Base-by-base conservation (phyloP, 2,329 filamentous ascomycete genomes). In the Chrysoporthe puriensis region DNA sequence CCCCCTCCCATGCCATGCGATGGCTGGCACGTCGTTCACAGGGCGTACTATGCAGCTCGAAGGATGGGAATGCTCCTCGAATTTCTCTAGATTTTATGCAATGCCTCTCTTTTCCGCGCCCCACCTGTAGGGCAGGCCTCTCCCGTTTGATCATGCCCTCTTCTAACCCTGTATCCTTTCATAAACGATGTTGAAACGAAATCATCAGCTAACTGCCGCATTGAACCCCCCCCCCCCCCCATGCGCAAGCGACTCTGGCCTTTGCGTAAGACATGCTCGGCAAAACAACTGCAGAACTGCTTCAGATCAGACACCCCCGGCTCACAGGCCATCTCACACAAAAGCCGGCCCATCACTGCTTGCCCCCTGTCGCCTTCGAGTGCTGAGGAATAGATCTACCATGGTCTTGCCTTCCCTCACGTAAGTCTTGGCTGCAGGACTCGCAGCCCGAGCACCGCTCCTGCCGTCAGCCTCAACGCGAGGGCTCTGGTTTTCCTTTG, bases 311-410 rank as follows among this genome's bases (percentile, higher is more conserved):
- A 50, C 46, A 7, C n/a, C 8, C 16, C 2, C 44, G 7, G n/a
- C 42, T 16, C 21, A 43, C 57, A 43, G 14, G 14, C 32, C 56
- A 2, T 54, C 11, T 69, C 58, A 70, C 16, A 70, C 11, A 46
- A 70, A 69, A 26, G 69, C 63, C 13, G 59, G 42, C 18, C 58
- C 46, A 13, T 69, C 69, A 32, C 59, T 43, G 13, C 64, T 63
- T 6, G 21, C 34, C 43, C 40, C 59, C 26, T 59, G 58, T n/a
- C 62, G 54, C 43, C 58, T 66, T 11, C 69, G 66, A 16, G 32
- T 64, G 58, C 43, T 69, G 5, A 70, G 58, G n/a, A 70, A 69
- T 26, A 66, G 34, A 4, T 70, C 69, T 34, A 69, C 69, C 69
- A 70, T 70, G 21, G 62, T 64, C 46, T 69, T 69, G 40, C 62